Evolutionary conservation across 2,329 filamentous ascomycete species (phyloP), one percentile per base, ranked within the genome.

Genomic region (Penicillium freii): DNA sequence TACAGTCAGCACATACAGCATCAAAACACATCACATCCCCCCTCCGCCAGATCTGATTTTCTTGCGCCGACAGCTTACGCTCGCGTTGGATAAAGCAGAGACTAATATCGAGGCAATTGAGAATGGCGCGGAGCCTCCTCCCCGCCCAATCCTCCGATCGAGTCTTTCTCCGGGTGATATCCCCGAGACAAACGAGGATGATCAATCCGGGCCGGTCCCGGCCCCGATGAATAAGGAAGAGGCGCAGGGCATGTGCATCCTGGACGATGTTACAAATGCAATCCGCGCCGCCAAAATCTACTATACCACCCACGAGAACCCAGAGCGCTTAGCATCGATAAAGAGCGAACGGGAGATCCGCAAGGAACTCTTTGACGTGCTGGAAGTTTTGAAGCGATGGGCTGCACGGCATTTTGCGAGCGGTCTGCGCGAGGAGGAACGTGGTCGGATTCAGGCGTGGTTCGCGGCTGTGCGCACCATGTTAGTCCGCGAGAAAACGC

Each of bases 241-340:
- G 74, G 83, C 96, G 23, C 91, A 96, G 73, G 94, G 93, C 19
- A 86, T 97, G 80, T 90, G 95, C 69, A 86, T 99, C 38, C 84
- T 97, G 55, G 93, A 97, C 72, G 87, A 96, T 52, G 89, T 94
- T 71, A 99, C 94, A 1, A 81, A 97, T 52, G 93, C 93, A n/a
- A 97, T 99, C 65, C 86, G 92, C 51, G 92, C 93, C 1, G 94
- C 94, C 51, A 96, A 95, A 77, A 88, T 95, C 68, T 99, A 97
- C 77, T 97, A 99, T 76, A 97, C 92, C 0, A 85, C 91, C 4
- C 94, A 97, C 71, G 90, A 95, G 69, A 83, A 92, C 52, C 91
- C 92, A 1, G 88, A 94, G 65, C 87, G 90, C 38, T 80, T 97
- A 19, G 91, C 94, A 69, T 80, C 88, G 29, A 95, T 97, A 75